These are phyloP conservation scores for Hypoxylon perforatum DNA, from an alignment of 495 filamentous ascomycete species.

Conservation along the genomic window DNA sequence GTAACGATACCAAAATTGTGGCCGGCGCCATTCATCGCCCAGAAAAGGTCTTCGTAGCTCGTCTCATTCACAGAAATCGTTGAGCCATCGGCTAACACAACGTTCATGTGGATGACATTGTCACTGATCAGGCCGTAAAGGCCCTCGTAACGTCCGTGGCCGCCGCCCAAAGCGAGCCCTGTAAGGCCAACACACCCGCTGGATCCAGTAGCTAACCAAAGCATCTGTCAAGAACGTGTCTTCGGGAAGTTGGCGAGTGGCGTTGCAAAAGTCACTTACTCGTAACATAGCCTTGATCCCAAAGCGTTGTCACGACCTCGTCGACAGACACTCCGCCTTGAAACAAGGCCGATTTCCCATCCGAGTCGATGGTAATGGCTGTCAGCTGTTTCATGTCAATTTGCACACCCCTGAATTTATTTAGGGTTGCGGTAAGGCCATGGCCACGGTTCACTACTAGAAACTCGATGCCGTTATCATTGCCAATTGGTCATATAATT, in stretches of 20 bases:
- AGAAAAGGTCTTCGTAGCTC: conserved; percentile 57
- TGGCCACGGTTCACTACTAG: conserved; percentile 61
- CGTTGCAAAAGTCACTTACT: conserved; percentile 35
- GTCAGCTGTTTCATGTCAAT: conserved; percentile 12
- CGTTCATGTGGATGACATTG: conserved; percentile 54
- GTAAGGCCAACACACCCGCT: conserved; percentile 65
- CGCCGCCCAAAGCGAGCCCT: conserved; percentile 68
- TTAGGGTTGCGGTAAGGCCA: conserved; percentile 51
- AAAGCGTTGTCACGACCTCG: conserved; percentile 18
- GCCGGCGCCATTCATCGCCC: conserved; percentile 64
- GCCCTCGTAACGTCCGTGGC: conserved; percentile 68
- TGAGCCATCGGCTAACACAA: conserved; percentile 64
- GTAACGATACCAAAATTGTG: conserved; percentile 67
- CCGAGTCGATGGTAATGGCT: conserved; percentile 8
- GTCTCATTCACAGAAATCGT: conserved; percentile 46
- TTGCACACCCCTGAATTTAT: conserved; percentile 13
- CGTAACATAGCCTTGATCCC: conserved; percentile 52
- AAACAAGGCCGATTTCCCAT: conserved; percentile 24
- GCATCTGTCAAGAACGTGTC: too few species aligned
- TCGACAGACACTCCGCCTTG: conserved; percentile 42
- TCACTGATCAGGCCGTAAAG: conserved; percentile 63
- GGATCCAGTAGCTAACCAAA: conserved; percentile 57
- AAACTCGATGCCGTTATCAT: conserved; percentile 59
- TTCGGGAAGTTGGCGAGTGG: neutral
- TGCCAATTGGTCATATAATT: conserved; percentile 29